These are phyloP conservation scores for Penicillium fimorum DNA, from an alignment of 495 filamentous ascomycete species.

Conservation along the genomic window DNA sequence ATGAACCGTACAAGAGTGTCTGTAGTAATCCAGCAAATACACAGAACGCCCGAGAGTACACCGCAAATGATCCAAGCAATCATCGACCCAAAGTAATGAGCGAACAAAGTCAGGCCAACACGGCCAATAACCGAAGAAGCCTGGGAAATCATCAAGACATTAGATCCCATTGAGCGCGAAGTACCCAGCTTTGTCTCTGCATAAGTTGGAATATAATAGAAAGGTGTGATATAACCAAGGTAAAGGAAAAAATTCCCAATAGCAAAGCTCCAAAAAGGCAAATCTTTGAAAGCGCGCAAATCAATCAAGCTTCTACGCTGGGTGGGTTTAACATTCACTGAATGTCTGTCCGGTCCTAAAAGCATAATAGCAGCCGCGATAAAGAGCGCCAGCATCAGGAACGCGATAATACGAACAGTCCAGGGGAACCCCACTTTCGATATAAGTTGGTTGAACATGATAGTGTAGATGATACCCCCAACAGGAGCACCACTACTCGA, in stretches of 20 bases:
- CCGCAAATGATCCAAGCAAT: slow-evolving; percentile 26
- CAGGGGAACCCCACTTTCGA: slow-evolving; percentile 48
- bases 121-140: slow-evolving; percentile 33
- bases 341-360: slow-evolving; percentile 5
- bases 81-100: slow-evolving; percentile 28
- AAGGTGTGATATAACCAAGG: slow-evolving; percentile 61
- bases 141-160: slow-evolving; percentile 36
- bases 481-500: slow-evolving; percentile 37
- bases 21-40: slow-evolving; percentile 54
- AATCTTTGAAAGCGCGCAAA: slow-evolving; percentile 28
- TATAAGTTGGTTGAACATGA: slow-evolving; percentile 48
- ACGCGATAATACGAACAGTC: slow-evolving; percentile 50
- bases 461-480: slow-evolving; percentile 54
- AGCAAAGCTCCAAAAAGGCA: slow-evolving; percentile 30
- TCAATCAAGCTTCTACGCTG: slow-evolving; percentile 20
- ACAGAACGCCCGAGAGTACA: slow-evolving; percentile 24
- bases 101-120: slow-evolving; percentile 22
- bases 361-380: slow-evolving; percentile 40
- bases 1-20: slow-evolving; percentile 55
- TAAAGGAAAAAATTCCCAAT: slow-evolving; percentile 45
- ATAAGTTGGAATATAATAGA: slow-evolving; percentile 62
- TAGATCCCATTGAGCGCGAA: slow-evolving; percentile 47
- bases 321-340: not conserved
- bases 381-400: slow-evolving; percentile 46
- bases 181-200: slow-evolving; percentile 44